These are phyloP conservation scores for Lyophyllum shimeji DNA, from an alignment of 768 basidiomycete genomes.

Conservation along the genomic window DNA sequence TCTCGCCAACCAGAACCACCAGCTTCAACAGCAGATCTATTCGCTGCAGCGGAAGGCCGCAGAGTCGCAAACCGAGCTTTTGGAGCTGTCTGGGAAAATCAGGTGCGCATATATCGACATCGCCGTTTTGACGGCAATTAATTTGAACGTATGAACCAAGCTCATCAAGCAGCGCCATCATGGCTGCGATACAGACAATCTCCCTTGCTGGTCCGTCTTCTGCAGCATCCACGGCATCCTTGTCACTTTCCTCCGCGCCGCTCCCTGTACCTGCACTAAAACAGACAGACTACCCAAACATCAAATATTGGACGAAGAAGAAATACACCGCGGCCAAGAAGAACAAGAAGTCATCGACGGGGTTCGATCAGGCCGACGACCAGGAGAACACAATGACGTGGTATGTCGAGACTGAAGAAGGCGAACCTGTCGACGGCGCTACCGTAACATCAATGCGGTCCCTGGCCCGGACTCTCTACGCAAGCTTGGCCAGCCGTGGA, in stretches of 20 bases:
- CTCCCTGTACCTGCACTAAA: not conserved
- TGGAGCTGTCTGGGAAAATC: not conserved
- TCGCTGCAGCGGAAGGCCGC: not conserved
- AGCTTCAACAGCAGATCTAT: not conserved
- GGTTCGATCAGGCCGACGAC: not conserved
- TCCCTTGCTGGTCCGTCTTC: not conserved
- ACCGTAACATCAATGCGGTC: not conserved
- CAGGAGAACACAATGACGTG: not conserved
- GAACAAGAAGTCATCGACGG: not conserved
- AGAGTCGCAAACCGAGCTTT: not conserved
- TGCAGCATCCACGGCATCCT: not conserved
- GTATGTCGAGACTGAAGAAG: constrained; percentile 4
- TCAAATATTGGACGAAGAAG: not conserved
- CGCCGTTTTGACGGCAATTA: not conserved
- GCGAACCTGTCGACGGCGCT: not conserved
- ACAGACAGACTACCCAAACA: not conserved
- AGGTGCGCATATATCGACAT: not conserved
- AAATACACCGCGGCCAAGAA: constrained; percentile 1
- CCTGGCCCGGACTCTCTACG: not conserved
- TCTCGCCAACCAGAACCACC: not conserved
- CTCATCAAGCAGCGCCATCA: not conserved
- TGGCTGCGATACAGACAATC: not conserved
- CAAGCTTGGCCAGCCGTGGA: not conserved
- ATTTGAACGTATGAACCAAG: not conserved
- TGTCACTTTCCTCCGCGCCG: not conserved